Conservation (phyloP, 345 rosid species). For the Salix udensis region DNA sequence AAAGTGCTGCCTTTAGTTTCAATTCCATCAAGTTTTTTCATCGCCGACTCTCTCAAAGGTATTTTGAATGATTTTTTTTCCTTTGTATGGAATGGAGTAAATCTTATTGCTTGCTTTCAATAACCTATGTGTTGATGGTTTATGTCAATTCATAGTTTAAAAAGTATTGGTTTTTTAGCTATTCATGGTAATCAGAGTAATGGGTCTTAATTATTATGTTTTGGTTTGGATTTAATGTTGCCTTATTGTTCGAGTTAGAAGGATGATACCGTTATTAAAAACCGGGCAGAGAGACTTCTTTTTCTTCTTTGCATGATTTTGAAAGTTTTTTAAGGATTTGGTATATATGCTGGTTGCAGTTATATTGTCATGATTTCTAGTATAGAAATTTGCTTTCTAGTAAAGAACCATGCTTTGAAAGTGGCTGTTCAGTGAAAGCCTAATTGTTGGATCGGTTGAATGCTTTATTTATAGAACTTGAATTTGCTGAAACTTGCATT, state of each 20-base stretch:
- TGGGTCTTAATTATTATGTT: background rate
- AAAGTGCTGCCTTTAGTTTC: slow-evolving; percentile 20
- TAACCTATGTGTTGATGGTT: background rate
- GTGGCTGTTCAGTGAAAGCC: background rate
- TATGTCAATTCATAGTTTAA: background rate
- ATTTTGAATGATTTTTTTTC: background rate
- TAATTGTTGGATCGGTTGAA: background rate
- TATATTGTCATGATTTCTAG: background rate
- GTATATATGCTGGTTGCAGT: background rate
- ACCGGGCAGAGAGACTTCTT: background rate
- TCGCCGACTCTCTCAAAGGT: slow-evolving; percentile 45
- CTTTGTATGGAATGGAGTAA: background rate
- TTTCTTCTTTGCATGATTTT: background rate
- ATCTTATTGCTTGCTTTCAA: background rate
- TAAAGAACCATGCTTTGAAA: background rate
- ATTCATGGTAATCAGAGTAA: background rate
- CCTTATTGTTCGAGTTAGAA: background rate
- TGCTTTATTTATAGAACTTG: background rate
- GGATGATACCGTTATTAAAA: background rate
- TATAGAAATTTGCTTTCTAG: background rate
- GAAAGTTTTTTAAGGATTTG: background rate
- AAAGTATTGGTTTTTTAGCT: background rate
- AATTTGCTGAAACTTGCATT: background rate
- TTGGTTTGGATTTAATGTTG: background rate
- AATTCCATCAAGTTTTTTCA: slow-evolving; percentile 25